These are phyloP conservation scores for Euphorbia schlechtendalii DNA, from an alignment of 441 rosid genomes.

Conservation along the genomic window DNA sequence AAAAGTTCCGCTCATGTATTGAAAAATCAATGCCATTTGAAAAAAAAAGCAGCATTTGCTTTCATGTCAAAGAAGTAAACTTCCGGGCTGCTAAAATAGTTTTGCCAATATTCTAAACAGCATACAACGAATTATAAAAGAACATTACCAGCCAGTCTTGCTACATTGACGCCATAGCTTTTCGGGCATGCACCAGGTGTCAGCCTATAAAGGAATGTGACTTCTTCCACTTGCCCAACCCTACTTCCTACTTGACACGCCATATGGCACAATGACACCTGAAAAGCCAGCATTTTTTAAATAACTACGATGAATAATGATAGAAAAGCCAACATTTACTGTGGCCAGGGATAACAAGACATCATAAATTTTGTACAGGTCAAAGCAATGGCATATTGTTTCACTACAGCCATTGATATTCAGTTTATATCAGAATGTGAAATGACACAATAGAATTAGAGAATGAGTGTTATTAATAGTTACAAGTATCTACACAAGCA, in stretches of 20 bases:
- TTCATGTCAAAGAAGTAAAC: not conserved
- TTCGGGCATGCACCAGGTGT: slow-evolving; percentile 88
- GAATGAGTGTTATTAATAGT: no score
- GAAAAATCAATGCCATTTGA: not conserved
- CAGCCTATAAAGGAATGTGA: slow-evolving; percentile 82
- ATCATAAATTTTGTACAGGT: not conserved
- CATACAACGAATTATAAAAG: slow-evolving; percentile 6
- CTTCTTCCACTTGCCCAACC: slow-evolving; percentile 66
- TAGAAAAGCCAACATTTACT: not conserved
- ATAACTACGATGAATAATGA: not conserved
- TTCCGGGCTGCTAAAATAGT: not conserved
- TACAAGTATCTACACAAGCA: no score
- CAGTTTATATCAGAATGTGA: no score
- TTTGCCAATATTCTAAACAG: not conserved
- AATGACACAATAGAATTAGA: no score
- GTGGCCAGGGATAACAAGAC: not conserved
- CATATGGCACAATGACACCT: slow-evolving; percentile 96
- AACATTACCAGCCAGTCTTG: slow-evolving; percentile 80
- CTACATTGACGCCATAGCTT: slow-evolving; percentile 97
- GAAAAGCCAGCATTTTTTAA: not conserved
- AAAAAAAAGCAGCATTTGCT: not conserved
- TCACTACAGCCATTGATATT: no score
- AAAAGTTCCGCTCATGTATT: not conserved
- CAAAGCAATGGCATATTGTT: no score
- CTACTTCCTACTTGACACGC: slow-evolving; percentile 83